Evolutionary conservation across 768 basidiomycete species (phyloP).

Genomic region (Suillus luteus): DNA sequence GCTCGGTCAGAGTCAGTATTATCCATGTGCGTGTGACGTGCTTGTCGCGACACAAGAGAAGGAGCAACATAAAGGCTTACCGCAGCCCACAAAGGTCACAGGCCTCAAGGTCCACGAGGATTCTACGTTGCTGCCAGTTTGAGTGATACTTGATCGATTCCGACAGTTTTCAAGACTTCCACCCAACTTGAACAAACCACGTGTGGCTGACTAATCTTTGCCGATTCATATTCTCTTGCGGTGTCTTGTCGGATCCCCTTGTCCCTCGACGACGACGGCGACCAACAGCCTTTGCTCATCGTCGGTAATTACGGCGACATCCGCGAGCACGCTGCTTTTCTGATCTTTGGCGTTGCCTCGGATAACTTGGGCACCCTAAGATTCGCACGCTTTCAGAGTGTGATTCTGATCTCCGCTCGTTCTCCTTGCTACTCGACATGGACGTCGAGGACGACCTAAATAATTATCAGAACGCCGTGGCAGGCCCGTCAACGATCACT

Average conservation of each 20-base stretch:
- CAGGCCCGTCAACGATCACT: conserved; percentile 55
- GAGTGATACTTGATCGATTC: neutral
- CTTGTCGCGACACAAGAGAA: neutral
- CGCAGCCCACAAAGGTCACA: neutral
- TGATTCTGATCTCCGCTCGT: conserved; percentile 27
- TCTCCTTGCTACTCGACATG: conserved; percentile 26
- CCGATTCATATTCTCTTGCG: conserved; percentile 23
- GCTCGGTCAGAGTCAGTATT: neutral
- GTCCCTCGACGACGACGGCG: conserved; percentile 36
- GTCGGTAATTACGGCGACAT: conserved; percentile 31
- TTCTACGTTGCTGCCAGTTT: neutral
- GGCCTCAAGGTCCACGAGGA: neutral
- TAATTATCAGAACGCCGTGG: conserved; percentile 54
- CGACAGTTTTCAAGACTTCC: too few relatives aligned
- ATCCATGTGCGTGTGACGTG: neutral
- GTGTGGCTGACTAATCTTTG: conserved; percentile 31
- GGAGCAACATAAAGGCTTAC: neutral
- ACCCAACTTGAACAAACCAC: conserved; percentile 17
- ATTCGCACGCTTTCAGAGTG: conserved; percentile 17
- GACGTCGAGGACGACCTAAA: conserved; percentile 28
- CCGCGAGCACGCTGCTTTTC: neutral
- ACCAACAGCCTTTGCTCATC: conserved; percentile 30
- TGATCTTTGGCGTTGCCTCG: neutral
- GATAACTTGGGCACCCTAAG: conserved; percentile 21
- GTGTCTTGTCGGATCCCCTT: conserved; percentile 37